Evolutionary conservation across 805 yeast genomes (phyloP), one percentile per base, ranked within the genome.

Genomic region (Cyberlindnera veronae): DNA sequence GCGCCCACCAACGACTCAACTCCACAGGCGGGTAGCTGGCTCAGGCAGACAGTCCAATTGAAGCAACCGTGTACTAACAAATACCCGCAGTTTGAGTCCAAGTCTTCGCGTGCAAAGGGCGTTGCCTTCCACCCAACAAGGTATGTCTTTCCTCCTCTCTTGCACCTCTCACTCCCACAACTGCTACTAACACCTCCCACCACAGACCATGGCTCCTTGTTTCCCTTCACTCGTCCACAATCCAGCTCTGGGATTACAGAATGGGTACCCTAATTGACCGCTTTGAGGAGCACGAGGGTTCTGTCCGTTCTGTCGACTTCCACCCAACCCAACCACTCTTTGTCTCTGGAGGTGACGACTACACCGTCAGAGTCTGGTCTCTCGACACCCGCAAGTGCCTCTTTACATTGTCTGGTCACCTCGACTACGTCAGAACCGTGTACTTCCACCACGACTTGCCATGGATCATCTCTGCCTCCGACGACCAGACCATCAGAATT

Each of bases 181-280:
- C 21, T 18, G 5, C 15, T 49, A 41, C 52, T 50, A 50, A 52
- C 58, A 18, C 5, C n/a, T 14, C n/a, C 23, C 18, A 31, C 53
- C 34, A n/a, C n/a, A 74, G 93, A 63, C 97, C 99, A 44, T 93
- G 96, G 97, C 87, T 89, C 45, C 73, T 93, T 54, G 98, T 90
- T 24, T 89, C 98, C 7, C 74, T 95, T 46, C 93, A 91, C 64
- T 86, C 96, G 20, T 88, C 96, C n/a, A 89, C 96, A n/a, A 91
- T 93, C 62, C 99, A 95, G 65, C 74, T 93, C 49, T 93, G 99
- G 99, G 99, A 93, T 66, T 93, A 95, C 67, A 81, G 99, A 58
- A 93, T 93, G 99, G 99, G 99, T 32, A 89, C 97, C 3, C 69
- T 93, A 61, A 81, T 93, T 60, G 98, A 90, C 64, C 77, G 97